Base-by-base conservation (phyloP, 2,329 filamentous ascomycete genomes). In the Curvularia sp. region DNA sequence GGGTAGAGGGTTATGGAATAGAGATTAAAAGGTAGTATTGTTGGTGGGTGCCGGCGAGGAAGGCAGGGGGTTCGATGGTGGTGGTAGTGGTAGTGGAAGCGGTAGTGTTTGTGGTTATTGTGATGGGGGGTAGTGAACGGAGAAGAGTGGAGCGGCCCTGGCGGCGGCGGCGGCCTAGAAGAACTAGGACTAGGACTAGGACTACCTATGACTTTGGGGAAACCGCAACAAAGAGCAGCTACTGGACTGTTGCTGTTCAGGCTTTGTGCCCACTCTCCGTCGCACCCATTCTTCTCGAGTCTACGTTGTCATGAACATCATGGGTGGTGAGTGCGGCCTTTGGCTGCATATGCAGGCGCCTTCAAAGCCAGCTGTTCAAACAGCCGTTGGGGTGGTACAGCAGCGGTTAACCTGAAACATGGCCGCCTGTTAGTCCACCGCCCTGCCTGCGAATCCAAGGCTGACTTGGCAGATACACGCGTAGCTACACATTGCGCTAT, bases 371-470 rank as follows among this genome's bases (percentile, higher is more conserved):
- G 55, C 38, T 66, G 61, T 57, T 56, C 59, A 39, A 5, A 50
- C 15, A 51, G 23, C 38, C 18, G 41, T 5, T 32, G 41, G 39
- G 36, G 55, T 59, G 45, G 55, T 53, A 55, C 59, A 30, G 61
- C 55, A 51, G 56, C 52, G 52, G 52, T 53, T 55, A 48, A 60
- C 39, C 49, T 65, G 65, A 68, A 68, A 68, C 65, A 61, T 30
- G 53, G 61, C 53, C 61, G 49, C 52, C 41, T 48, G 49, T 39
- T 46, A 41, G 41, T 49, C 41, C 53, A 39, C 52, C 51, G 54
- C 55, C 52, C 30, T n/a, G 46, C 19, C 43, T 41, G 27, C 25
- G 51, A 38, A 55, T 58, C 51, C 5, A 45, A 50, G 38, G 30
- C 55, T 49, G 53, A 18, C 43, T 25, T n/a, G 41, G 41, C 21